phyloP scores from a whole-genome alignment of 164 flowering plant species.

The Magnolia kwangsiensis region DNA sequence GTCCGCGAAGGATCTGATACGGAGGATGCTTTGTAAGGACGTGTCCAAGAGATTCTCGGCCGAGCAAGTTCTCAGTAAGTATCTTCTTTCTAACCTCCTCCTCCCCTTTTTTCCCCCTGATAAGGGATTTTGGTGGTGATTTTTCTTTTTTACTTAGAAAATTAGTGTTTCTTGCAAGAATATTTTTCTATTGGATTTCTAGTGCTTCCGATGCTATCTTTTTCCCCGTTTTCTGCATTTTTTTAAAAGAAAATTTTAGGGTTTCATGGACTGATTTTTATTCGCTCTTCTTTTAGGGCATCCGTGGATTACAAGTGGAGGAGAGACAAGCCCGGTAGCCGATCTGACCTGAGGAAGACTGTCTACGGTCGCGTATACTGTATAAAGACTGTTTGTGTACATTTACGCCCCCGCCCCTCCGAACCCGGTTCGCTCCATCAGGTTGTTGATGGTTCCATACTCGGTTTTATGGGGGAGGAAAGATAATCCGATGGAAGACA shows the following conservation, averaged over 20 bases:
- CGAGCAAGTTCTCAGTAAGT: constrained; percentile 79
- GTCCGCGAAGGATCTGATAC: constrained; percentile 60
- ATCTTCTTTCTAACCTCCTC: no score
- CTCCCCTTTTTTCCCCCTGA: not conserved
- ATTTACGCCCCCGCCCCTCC: not conserved
- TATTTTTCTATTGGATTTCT: not conserved
- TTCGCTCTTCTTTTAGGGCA: constrained; percentile 42
- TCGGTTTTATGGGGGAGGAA: not conserved
- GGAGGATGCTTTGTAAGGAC: constrained; percentile 72
- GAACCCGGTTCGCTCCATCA: not conserved
- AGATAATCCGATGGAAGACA: no score
- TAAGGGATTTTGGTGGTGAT: no score
- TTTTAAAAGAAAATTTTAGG: not conserved
- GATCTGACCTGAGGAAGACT: constrained; percentile 13
- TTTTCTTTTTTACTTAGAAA: not conserved
- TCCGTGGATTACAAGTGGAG: constrained; percentile 69
- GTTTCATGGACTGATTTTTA: not conserved
- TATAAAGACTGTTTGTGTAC: not conserved
- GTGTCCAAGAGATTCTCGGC: constrained; percentile 65
- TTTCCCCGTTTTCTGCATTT: not conserved
- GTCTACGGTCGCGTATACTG: not conserved
- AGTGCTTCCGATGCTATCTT: not conserved
- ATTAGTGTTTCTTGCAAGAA: not conserved
- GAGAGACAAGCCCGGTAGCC: constrained; percentile 27
- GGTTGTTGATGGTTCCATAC: not conserved